Conservation (phyloP, 345 rosid genomes). For the Zanthoxylum bungeanum region DNA sequence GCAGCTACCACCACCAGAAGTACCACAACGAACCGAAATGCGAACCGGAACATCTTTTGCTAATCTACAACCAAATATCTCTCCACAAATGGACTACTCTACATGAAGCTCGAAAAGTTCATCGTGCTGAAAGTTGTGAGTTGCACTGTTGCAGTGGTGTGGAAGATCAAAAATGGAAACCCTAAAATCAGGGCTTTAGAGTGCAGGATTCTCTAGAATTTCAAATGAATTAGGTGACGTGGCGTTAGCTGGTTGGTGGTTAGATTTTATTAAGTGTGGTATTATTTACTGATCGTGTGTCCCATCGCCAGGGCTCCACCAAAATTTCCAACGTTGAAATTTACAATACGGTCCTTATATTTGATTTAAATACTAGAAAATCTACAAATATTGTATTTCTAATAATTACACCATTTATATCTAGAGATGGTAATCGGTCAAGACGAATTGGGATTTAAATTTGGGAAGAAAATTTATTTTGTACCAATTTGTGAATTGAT, state of each 20-base stretch:
- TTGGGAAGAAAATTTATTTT: no score
- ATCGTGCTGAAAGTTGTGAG: not conserved
- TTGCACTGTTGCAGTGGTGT: not conserved
- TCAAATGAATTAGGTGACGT: not conserved
- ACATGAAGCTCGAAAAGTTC: not conserved
- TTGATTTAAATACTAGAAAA: not conserved
- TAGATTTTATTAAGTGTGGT: not conserved
- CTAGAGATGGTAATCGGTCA: no score
- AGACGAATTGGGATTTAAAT: no score
- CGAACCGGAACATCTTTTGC: conserved; percentile 31
- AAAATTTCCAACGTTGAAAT: not conserved
- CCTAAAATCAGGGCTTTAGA: conserved; percentile 17
- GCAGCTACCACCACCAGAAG: conserved; percentile 28
- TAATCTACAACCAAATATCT: conserved; percentile 5
- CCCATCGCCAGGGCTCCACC: not conserved
- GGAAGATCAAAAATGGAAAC: conserved; percentile 1
- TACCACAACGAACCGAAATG: conserved; percentile 25
- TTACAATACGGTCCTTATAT: not conserved
- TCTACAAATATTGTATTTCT: not conserved
- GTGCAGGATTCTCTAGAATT: not conserved
- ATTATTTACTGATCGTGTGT: not conserved
- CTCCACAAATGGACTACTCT: conserved; percentile 5
- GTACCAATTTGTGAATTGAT: no score
- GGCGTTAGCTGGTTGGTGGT: not conserved
- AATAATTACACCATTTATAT: not conserved